Percentiles rank a stretch among this genome's conserved stretches.
phyloP scores from a whole-genome alignment of 768 basidiomycete genomes.

The Suillus subaureus region DNA sequence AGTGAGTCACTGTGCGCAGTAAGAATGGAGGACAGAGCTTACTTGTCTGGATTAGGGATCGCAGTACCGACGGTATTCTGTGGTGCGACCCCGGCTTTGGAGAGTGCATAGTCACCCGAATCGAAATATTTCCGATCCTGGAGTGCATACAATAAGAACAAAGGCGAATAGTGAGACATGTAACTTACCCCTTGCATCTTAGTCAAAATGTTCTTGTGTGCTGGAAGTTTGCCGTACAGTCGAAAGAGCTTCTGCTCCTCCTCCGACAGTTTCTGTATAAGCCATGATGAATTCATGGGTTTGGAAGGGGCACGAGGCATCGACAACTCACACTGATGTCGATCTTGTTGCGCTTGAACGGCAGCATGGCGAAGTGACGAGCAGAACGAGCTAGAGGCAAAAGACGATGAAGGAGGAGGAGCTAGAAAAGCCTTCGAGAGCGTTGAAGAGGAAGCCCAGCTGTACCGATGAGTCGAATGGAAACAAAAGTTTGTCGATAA shows the following conservation, averaged over 20 bases:
- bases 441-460: conserved; percentile 6
- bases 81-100: conserved; percentile 91
- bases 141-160: conserved; percentile 11
- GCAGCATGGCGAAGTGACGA: conserved; percentile 55
- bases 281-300: conserved; percentile 13
- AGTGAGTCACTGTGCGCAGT: conserved; percentile 3
- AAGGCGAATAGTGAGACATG: background rate
- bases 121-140: conserved; percentile 99
- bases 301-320: conserved; percentile 7
- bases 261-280: conserved; percentile 69
- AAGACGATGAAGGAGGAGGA: conserved; percentile 26
- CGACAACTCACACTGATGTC: conserved; percentile 79
- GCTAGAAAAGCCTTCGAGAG: conserved; percentile 24
- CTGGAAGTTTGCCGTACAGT: conserved; percentile 92
- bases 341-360: conserved; percentile 85
- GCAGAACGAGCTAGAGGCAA: conserved; percentile 12
- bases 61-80: conserved; percentile 91
- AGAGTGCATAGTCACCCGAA: conserved; percentile 97
- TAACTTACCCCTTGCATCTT: conserved; percentile 90
- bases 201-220: conserved; percentile 88
- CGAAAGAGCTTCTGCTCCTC: conserved; percentile 95
- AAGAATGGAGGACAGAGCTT: conserved; percentile 33
- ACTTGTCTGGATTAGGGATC: conserved; percentile 98
- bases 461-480: background rate
- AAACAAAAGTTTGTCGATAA: conserved; percentile 5